These are phyloP conservation scores for Jackrogersella minutella DNA, from an alignment of 495 filamentous ascomycete genomes.

Conservation along the genomic window DNA sequence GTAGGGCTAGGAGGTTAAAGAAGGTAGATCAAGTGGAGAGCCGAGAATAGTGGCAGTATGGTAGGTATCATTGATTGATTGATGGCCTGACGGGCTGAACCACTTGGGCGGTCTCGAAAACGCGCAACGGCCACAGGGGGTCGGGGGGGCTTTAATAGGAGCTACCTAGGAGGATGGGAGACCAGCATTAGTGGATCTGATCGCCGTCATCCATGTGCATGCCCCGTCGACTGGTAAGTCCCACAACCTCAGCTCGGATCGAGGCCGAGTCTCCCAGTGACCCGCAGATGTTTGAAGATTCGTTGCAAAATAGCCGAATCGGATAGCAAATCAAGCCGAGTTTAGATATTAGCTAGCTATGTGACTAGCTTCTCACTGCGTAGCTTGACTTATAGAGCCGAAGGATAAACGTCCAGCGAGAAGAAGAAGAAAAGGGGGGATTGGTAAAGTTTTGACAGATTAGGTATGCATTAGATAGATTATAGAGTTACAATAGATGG, in stretches of 20 bases:
- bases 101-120: slow-evolving; percentile 24
- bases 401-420: slow-evolving; percentile 1
- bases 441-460: not conserved
- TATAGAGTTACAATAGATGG: slow-evolving; percentile 8
- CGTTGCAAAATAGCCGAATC: slow-evolving; percentile 10
- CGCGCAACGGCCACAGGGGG: slow-evolving; percentile 23
- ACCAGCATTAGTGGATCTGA: slow-evolving; percentile 29
- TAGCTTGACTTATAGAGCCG: slow-evolving; percentile 14
- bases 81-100: slow-evolving; percentile 33
- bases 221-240: slow-evolving; percentile 27
- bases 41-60: slow-evolving; percentile 8
- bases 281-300: slow-evolving; percentile 27
- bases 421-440: not conserved
- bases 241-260: slow-evolving; percentile 36
- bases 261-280: slow-evolving; percentile 10
- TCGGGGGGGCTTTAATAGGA: slow-evolving; percentile 23
- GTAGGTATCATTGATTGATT: not conserved
- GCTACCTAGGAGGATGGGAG: not conserved
- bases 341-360: slow-evolving; percentile 9
- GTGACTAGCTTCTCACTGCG: not conserved
- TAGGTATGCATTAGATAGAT: not conserved
- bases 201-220: slow-evolving; percentile 38
- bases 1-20: slow-evolving; percentile 17
- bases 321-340: slow-evolving; percentile 15
- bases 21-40: slow-evolving; percentile 38